phyloP scores from a whole-genome alignment of 2,329 filamentous ascomycete genomes.

The Fusarium papillatum region DNA sequence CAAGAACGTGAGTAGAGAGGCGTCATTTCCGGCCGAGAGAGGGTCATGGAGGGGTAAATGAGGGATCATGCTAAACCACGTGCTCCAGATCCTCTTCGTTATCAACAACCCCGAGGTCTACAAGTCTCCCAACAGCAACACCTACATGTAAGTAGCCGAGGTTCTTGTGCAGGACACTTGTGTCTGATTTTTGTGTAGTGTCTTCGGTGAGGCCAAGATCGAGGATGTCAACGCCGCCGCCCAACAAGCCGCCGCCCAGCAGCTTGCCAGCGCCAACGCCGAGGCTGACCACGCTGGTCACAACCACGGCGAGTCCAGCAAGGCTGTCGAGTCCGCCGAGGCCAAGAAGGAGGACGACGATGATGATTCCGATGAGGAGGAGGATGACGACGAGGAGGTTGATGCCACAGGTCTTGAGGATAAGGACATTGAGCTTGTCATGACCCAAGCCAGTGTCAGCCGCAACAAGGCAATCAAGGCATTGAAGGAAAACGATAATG shows the following conservation, averaged over 20 bases:
- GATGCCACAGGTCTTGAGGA: constrained; percentile 95
- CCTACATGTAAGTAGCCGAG: constrained; percentile 88
- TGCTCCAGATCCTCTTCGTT: constrained; percentile 92
- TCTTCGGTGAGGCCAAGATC: constrained; percentile 99
- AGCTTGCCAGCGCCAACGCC: constrained; percentile 82
- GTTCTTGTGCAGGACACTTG: background rate
- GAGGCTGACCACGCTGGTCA: constrained; percentile 79
- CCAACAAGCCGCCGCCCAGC: constrained; percentile 94
- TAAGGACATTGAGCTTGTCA: constrained; percentile 99
- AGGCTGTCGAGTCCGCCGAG: constrained; percentile 72
- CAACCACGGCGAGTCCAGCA: constrained; percentile 77
- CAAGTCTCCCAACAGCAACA: constrained; percentile 99
- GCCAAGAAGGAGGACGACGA: constrained; percentile 85
- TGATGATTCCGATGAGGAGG: constrained; percentile 84
- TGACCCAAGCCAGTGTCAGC: constrained; percentile 97
- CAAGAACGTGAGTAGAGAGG: constrained; percentile 89
- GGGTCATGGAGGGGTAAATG: constrained; percentile 19
- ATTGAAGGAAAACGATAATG: constrained; percentile 98
- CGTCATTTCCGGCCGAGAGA: background rate
- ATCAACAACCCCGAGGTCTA: constrained; percentile 99
- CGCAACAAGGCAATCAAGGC: constrained; percentile 99
- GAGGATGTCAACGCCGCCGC: constrained; percentile 99
- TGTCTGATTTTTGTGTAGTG: constrained; percentile 67
- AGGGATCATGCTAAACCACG: constrained; percentile 38
- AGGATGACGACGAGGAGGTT: constrained; percentile 96